Evolutionary conservation across 805 yeast genomes (phyloP).

Genomic region (Candida andamanensis): DNA sequence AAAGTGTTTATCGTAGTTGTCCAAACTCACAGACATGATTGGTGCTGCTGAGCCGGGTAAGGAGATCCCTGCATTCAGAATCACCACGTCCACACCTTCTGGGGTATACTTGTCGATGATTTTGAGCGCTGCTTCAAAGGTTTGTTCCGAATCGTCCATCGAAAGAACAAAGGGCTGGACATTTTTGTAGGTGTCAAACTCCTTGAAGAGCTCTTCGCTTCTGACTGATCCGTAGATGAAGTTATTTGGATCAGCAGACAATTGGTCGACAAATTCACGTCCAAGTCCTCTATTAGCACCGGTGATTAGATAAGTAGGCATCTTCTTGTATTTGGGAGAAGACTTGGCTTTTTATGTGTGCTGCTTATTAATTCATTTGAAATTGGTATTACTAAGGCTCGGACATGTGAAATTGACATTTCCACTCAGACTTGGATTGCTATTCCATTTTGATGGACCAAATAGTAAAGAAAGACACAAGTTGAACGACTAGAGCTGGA

Average conservation of each 20-base stretch:
- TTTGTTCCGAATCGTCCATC: conserved; percentile 2
- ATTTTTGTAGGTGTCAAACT: conserved; percentile 4
- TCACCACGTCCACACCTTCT: conserved; percentile 19
- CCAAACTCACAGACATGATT: conserved; percentile 1
- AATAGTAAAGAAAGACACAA: no score
- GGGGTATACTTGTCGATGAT: conserved; percentile 6
- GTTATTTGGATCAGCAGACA: conserved; percentile 19
- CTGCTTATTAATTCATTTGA: no score
- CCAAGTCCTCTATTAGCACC: conserved; percentile 45
- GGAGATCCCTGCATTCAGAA: conserved; percentile 8
- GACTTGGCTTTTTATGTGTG: no score
- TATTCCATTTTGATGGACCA: no score
- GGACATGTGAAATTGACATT: no score
- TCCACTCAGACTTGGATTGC: no score
- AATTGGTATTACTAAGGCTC: no score
- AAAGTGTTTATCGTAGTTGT: conserved; percentile 5
- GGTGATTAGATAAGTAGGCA: conserved; percentile 14
- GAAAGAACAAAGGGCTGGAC: conserved; percentile 7
- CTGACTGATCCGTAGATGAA: conserved; percentile 38
- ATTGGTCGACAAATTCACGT: conserved; percentile 20
- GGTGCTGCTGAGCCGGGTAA: not conserved
- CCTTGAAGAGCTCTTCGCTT: conserved; percentile 22
- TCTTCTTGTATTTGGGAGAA: no score
- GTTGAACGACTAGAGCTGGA: no score
- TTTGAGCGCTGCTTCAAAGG: conserved; percentile 7